Evolutionary conservation across 352 stramenopile species (phyloP).

Genomic region (Bremia lactucae): DNA sequence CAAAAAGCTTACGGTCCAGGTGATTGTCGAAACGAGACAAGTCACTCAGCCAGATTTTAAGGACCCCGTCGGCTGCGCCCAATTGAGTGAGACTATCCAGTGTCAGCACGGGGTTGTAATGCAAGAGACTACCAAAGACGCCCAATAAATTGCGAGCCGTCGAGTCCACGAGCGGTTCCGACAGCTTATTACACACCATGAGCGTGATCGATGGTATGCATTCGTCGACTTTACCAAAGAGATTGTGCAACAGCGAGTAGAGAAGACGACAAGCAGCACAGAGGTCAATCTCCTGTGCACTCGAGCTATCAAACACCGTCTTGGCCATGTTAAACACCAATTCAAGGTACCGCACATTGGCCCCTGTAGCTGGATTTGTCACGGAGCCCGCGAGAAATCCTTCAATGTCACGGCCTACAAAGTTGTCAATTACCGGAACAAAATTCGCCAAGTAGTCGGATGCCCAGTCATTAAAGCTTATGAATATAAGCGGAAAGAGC

Average conservation of each 20-base stretch:
- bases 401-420: conserved; percentile 80
- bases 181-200: conserved; percentile 49
- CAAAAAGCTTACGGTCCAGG: conserved; percentile 88
- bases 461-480: conserved; percentile 91
- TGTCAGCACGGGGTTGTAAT: conserved; percentile 90
- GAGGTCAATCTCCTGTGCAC: conserved; percentile 59
- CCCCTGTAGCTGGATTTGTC: conserved; percentile 32
- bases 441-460: conserved; percentile 96
- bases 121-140: conserved; percentile 86
- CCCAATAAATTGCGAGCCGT: conserved; percentile 81
- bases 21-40: conserved; percentile 70
- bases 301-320: conserved; percentile 51
- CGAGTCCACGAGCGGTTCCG: conserved; percentile 47
- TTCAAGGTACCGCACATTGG: conserved; percentile 56
- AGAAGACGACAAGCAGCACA: conserved; percentile 59
- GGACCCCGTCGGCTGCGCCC: conserved; percentile 80
- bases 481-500: conserved; percentile 94
- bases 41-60: conserved; percentile 88
- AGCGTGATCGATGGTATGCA: conserved; percentile 65
- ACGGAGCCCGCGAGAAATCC: conserved; percentile 48
- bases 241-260: conserved; percentile 78
- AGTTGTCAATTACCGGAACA: conserved; percentile 93
- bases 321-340: conserved; percentile 76
- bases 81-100: conserved; percentile 83
- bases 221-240: conserved; percentile 73